Evolutionary conservation across 768 basidiomycete species (phyloP).

Genomic region (Dioszegia crocea): DNA sequence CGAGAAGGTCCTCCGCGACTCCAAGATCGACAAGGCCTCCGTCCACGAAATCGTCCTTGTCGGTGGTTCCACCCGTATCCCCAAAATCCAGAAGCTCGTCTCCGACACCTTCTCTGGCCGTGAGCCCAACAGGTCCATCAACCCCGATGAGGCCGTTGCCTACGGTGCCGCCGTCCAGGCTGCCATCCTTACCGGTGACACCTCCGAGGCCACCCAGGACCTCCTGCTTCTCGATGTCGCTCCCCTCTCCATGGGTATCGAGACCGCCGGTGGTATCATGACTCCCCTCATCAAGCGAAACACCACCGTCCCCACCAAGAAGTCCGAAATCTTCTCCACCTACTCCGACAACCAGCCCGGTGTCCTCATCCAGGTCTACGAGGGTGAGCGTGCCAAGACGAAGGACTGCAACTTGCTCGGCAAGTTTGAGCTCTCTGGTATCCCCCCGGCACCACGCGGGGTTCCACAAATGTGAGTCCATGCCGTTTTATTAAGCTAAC

Average conservation of each 20-base stretch:
- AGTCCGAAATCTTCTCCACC: constrained; percentile 96
- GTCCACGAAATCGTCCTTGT: constrained; percentile 69
- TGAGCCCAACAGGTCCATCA: constrained; percentile 93
- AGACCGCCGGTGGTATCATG: constrained; percentile 97
- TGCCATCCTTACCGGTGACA: constrained; percentile 94
- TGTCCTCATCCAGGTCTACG: constrained; percentile 94
- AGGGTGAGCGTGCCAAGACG: constrained; percentile 93
- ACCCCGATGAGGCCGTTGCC: constrained; percentile 98
- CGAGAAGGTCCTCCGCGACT: constrained; percentile 95
- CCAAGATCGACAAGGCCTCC: constrained; percentile 93
- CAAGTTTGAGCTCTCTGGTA: constrained; percentile 65
- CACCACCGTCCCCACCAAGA: constrained; percentile 96
- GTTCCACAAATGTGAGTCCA: constrained; percentile 50
- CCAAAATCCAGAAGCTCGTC: constrained; percentile 96
- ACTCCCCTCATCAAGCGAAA: constrained; percentile 94
- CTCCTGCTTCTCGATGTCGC: constrained; percentile 94
- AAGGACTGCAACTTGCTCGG: constrained; percentile 99
- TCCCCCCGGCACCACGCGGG: constrained; percentile 54
- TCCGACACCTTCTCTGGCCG: constrained; percentile 95
- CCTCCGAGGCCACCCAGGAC: constrained; percentile 83
- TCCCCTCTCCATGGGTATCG: constrained; percentile 96
- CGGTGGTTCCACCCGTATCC: constrained; percentile 86
- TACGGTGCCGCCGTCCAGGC: constrained; percentile 99
- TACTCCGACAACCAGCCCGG: constrained; percentile 90
- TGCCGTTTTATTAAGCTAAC: no score